These are phyloP conservation scores for Pseudogymnoascus destructans DNA, from an alignment of 2,329 filamentous ascomycete species.

Conservation along the genomic window DNA sequence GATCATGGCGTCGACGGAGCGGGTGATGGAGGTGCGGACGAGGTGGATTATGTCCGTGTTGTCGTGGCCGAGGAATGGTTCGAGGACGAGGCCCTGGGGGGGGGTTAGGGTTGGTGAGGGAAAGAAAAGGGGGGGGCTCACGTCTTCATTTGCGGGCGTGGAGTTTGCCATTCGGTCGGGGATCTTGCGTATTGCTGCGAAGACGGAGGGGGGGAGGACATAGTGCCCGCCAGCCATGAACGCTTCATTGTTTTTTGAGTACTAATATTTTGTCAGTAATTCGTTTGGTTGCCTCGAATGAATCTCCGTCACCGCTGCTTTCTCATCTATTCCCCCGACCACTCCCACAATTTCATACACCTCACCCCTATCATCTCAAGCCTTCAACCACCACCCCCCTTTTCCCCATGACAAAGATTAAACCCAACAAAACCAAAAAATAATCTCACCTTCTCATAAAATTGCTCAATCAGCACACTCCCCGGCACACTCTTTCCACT, in stretches of 20 bases:
- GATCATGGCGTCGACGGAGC: not conserved
- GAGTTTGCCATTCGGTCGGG: not conserved
- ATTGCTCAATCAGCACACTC: not conserved
- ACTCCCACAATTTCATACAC: no score
- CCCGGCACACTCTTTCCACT: not conserved
- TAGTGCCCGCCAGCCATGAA: not conserved
- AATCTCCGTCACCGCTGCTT: not conserved
- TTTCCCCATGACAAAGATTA: not conserved
- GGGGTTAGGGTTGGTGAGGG: not conserved
- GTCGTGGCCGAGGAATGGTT: slow-evolving; percentile 6
- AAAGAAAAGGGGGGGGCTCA: not conserved
- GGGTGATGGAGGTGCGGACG: not conserved
- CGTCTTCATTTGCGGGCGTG: not conserved
- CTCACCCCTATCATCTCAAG: not conserved
- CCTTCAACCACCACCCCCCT: not conserved
- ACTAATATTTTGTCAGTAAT: not conserved
- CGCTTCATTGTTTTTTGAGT: not conserved
- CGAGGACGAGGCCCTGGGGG: slow-evolving; percentile 1
- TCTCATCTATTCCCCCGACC: not conserved
- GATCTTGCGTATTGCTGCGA: not conserved
- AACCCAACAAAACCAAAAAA: not conserved
- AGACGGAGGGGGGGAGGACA: not conserved
- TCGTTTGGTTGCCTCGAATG: not conserved
- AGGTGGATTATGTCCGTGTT: slow-evolving; percentile 6
- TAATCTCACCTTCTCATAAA: not conserved